These are phyloP conservation scores for Zymoseptoria crescenta DNA, from an alignment of 2,329 filamentous ascomycete species.

Conservation along the genomic window DNA sequence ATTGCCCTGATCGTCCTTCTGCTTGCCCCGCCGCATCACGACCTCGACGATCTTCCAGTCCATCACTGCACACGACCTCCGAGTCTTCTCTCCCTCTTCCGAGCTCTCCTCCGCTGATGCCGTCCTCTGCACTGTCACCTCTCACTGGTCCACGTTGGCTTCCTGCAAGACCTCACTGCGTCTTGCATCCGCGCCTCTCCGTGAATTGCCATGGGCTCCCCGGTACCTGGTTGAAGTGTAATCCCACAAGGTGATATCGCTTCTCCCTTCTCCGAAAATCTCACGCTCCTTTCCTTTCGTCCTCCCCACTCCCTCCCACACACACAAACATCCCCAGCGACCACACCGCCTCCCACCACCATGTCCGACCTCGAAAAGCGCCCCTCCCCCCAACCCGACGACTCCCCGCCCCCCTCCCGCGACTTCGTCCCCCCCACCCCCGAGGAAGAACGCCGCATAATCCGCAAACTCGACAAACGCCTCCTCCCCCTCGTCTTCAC, in stretches of 20 bases:
- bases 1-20: too few species aligned
- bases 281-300: not conserved
- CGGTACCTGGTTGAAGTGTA: not conserved
- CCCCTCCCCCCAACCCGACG: slow-evolving; percentile 6
- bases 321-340: too few species aligned
- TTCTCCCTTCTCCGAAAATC: not conserved
- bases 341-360: not conserved
- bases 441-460: slow-evolving; percentile 23
- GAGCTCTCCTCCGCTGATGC: not conserved
- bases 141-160: not conserved
- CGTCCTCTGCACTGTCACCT: not conserved
- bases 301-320: too few species aligned
- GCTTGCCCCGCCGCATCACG: too few species aligned
- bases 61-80: not conserved
- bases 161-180: not conserved
- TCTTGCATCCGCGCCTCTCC: not conserved
- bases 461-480: slow-evolving; percentile 28
- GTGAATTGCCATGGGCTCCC: not conserved
- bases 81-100: too few species aligned
- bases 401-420: not conserved
- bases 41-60: not conserved
- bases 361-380: slow-evolving; percentile 9
- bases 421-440: slow-evolving; percentile 17
- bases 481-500: slow-evolving; percentile 27
- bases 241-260: not conserved